phyloP scores from a whole-genome alignment of 2,329 filamentous ascomycete genomes.

The Pyrenochaeta sp. region DNA sequence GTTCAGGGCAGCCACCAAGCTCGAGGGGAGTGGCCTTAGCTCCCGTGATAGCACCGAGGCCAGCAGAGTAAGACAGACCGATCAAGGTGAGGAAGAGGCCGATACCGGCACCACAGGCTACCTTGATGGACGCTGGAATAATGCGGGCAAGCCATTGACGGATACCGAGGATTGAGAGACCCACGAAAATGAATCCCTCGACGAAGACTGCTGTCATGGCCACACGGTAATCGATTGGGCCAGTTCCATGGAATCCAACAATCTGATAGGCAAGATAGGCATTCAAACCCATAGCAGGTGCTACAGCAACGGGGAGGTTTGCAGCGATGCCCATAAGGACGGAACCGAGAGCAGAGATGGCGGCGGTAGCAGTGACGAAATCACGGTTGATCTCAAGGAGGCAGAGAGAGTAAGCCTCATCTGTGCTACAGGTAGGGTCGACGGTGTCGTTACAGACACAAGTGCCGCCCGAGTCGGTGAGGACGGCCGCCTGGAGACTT shows the following conservation, averaged over 20 bases:
- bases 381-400: conserved; percentile 73
- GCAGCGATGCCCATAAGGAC: conserved; percentile 85
- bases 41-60: conserved; percentile 80
- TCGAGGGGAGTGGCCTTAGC: conserved; percentile 72
- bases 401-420: conserved; percentile 71
- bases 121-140: conserved; percentile 84
- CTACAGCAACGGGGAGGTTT: conserved; percentile 78
- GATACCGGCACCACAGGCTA: conserved; percentile 89
- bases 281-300: conserved; percentile 82
- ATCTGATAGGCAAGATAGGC: conserved; percentile 88
- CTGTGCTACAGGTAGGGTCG: conserved; percentile 61
- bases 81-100: conserved; percentile 84
- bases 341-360: conserved; percentile 79
- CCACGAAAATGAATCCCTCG: conserved; percentile 86
- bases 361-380: conserved; percentile 83
- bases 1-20: conserved; percentile 74
- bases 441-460: conserved; percentile 71
- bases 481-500: conserved; percentile 60
- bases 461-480: conserved; percentile 76
- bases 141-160: conserved; percentile 69
- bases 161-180: conserved; percentile 75
- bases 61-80: conserved; percentile 81
- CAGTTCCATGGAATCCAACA: conserved; percentile 80
- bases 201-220: conserved; percentile 88
- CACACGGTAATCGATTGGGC: conserved; percentile 70